Base-by-base conservation (phyloP, 2,329 filamentous ascomycete species). In the Fusarium transvaalense region DNA sequence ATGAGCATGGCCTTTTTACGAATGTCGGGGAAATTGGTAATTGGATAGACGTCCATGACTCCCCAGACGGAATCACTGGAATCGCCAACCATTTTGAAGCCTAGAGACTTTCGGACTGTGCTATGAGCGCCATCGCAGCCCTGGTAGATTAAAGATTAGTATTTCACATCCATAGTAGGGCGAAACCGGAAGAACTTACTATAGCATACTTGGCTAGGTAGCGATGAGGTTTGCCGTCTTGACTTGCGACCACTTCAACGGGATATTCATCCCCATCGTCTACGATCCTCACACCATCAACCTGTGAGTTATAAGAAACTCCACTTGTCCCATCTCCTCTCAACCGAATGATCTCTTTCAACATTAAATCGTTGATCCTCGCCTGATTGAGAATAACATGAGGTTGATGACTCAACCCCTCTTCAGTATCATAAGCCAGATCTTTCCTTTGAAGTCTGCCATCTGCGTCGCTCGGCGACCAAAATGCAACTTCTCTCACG, bases 341-440 rank as follows among this genome's bases (percentile, higher is more conserved):
- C 14, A 52, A 9, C 0, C 60, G 23, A 4, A 73, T 63, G 1
- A 71, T 63, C 10, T 73, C 68, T 3, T 72, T 64, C 0, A 73
- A 45, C 29, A 73, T 69, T 3, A 72, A 48, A 3, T 73, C 71
- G 14, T 64, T 64, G 0, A 73, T 73, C 0, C 68, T 68, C 0
- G 71, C 71, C 6, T 73, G 71, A 68, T 92, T 90, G 14, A 93
- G 76, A 3, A 92, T 88, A 2, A 89, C 85, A 74, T 92, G 86
- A 58, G 88, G 86, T 68, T 91, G 91, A 7, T 85, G 84, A 23
- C 84, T 89, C 50, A 91, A 80, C 1, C 87, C 88, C 1, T 84
- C 83, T 45, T 87, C 86, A 1, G 86, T 90, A 76, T 92, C 89
- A 0, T 86, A 83, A 19, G 90, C 88, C 42, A 87, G 83, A 50